Evolutionary conservation across 2,329 filamentous ascomycete genomes (phyloP).

Genomic region (Paramyrothecium roridum): DNA sequence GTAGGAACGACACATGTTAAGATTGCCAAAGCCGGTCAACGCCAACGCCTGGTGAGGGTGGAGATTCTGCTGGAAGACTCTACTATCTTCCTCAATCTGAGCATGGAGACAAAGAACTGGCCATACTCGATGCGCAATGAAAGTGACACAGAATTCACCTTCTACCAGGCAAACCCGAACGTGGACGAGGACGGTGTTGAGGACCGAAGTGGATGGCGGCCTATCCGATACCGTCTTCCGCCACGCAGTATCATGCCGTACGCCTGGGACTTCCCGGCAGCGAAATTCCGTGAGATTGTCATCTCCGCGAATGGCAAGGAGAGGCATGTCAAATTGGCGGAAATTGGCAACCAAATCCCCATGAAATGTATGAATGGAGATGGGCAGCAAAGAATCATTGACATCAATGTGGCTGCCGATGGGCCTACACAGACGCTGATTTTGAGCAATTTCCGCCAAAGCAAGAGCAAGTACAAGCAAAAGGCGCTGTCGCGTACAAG

Average conservation of each 20-base stretch:
- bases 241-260: conserved; percentile 98
- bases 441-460: conserved; percentile 87
- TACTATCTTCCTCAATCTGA: conserved; percentile 90
- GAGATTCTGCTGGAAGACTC: conserved; percentile 91
- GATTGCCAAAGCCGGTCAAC: conserved; percentile 83
- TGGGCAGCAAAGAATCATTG: conserved; percentile 81
- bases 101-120: conserved; percentile 91
- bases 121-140: conserved; percentile 98
- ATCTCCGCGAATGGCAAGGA: conserved; percentile 56
- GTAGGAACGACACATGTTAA: conserved; percentile 92
- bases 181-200: conserved; percentile 84
- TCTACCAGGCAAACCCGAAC: conserved; percentile 92
- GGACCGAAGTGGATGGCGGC: conserved; percentile 85
- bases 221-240: conserved; percentile 87
- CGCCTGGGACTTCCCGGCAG: conserved; percentile 97
- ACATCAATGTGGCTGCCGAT: conserved; percentile 93
- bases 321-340: conserved; percentile 87
- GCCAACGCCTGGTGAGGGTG: conserved; percentile 81
- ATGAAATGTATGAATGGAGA: conserved; percentile 77
- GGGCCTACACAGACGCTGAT: conserved; percentile 94
- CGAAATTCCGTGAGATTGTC: conserved; percentile 92
- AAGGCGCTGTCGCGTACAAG: conserved; percentile 48
- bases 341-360: conserved; percentile 93
- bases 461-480: conserved; percentile 82
- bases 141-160: conserved; percentile 93